These are phyloP conservation scores for Gryganskiella cystojenkinii DNA, from an alignment of 192 early-diverging fungal genomes.

Conservation along the genomic window DNA sequence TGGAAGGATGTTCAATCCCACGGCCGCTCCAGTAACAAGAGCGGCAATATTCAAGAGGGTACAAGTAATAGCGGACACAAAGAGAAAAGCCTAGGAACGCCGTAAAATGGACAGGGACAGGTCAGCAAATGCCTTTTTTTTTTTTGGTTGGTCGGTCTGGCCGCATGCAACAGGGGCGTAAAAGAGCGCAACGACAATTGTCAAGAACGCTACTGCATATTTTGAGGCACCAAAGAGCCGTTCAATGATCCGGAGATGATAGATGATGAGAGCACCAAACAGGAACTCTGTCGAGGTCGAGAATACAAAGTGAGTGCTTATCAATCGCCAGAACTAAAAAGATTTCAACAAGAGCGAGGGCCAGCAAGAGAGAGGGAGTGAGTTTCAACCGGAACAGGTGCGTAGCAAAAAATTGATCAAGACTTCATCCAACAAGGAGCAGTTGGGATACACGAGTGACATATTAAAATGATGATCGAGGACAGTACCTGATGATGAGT, in stretches of 20 bases:
- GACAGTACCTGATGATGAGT: slow-evolving; percentile 66
- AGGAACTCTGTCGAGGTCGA: slow-evolving; percentile 66
- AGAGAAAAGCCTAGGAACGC: slow-evolving; percentile 63
- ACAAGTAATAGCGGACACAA: slow-evolving; percentile 56
- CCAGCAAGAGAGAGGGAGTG: too few species aligned
- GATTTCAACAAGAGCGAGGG: neutral
- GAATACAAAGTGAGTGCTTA: slow-evolving; percentile 65
- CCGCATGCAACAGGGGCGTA: neutral
- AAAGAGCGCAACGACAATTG: too few species aligned
- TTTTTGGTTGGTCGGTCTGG: neutral
- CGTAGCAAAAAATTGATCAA: too few species aligned
- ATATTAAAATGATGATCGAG: neutral
- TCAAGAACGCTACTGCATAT: slow-evolving; percentile 66
- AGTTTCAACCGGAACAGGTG: neutral
- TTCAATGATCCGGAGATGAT: slow-evolving; percentile 68
- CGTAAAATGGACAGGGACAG: neutral
- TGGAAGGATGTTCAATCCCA: slow-evolving; percentile 61
- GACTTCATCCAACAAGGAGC: neutral
- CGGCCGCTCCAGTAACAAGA: slow-evolving; percentile 52
- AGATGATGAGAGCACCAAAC: slow-evolving; percentile 69
- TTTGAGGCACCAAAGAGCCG: slow-evolving; percentile 71
- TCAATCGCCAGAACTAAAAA: slow-evolving; percentile 76
- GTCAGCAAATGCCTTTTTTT: too few species aligned
- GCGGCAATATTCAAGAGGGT: slow-evolving; percentile 67
- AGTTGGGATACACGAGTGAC: neutral